Percentiles rank a stretch among this genome's conserved stretches.
Conservation (phyloP, 441 rosid species). For the Arabidopsis hybrid region DNA sequence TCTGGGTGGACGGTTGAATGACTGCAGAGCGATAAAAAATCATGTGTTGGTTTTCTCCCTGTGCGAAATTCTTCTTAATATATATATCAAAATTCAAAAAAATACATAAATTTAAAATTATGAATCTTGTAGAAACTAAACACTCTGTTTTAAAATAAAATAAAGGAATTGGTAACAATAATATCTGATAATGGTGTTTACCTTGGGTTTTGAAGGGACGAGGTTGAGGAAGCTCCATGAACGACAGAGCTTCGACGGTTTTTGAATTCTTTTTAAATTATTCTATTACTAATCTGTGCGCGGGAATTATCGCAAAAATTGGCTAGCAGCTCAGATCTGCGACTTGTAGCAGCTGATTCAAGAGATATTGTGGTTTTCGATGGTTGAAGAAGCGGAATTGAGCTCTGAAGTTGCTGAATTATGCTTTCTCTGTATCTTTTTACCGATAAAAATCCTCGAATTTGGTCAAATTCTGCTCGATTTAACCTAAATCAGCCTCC, state of each 20-base stretch:
- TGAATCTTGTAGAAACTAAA: conserved; percentile 6
- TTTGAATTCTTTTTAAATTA: not conserved
- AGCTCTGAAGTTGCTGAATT: conserved; percentile 22
- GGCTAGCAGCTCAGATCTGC: conserved; percentile 37
- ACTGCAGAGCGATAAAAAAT: conserved; percentile 86
- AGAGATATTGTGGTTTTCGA: not conserved
- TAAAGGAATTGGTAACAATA: not conserved
- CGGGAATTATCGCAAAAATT: conserved; percentile 13
- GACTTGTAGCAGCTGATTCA: not conserved
- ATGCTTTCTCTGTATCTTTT: conserved; percentile 6
- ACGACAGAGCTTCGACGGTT: conserved; percentile 32
- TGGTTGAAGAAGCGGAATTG: conserved; percentile 3
- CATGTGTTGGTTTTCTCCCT: conserved; percentile 88
- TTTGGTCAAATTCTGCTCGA: not conserved
- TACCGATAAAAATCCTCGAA: not conserved
- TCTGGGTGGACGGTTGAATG: conserved; percentile 79
- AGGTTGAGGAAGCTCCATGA: conserved; percentile 87
- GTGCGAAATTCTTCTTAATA: conserved; percentile 52
- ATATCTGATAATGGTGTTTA: conserved; percentile 35
- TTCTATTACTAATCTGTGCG: not conserved
- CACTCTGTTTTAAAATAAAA: not conserved
- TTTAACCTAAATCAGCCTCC: conserved; percentile 8
- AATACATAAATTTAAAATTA: not conserved
- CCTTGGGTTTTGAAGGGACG: conserved; percentile 79
- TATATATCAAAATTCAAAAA: conserved; percentile 43